Percentiles rank a stretch among this genome's conserved stretches.
These are phyloP conservation scores for Mycosarcoma maydis DNA, from an alignment of 1,284 basidiomycete species.

Conservation along the genomic window DNA sequence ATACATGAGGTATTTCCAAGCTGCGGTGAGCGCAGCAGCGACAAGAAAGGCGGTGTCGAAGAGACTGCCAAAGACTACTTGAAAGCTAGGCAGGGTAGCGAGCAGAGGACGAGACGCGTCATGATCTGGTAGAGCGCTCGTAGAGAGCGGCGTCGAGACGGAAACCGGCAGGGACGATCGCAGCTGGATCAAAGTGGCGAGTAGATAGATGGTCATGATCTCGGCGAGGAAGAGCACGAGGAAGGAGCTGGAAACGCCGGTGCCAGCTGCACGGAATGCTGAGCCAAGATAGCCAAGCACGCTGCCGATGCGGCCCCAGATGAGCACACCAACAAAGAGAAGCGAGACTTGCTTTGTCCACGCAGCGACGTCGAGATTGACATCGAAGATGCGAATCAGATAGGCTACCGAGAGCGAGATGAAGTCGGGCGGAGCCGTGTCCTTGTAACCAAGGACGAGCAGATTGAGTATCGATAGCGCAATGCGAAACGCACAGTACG, in stretches of 20 bases:
- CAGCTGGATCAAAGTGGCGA: constrained; percentile 69
- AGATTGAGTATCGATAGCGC: constrained; percentile 45
- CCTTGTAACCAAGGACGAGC: constrained; percentile 46
- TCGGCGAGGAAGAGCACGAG: constrained; percentile 68
- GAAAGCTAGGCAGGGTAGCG: constrained; percentile 68
- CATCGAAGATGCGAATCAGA: constrained; percentile 62
- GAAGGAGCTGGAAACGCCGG: constrained; percentile 67
- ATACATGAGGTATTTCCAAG: constrained; percentile 33
- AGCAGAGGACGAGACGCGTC: constrained; percentile 54
- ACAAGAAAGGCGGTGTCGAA: constrained; percentile 68
- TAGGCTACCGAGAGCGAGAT: constrained; percentile 65
- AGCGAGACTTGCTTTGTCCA: constrained; percentile 68
- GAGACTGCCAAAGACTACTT: constrained; percentile 67
- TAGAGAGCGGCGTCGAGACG: constrained; percentile 2
- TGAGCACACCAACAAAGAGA: constrained; percentile 67
- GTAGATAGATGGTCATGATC: constrained; percentile 68
- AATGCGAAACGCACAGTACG: constrained; percentile 66
- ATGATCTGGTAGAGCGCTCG: background rate
- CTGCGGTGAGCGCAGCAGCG: constrained; percentile 57
- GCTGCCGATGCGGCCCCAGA: constrained; percentile 67
- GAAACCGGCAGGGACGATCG: constrained; percentile 59
- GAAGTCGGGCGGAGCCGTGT: constrained; percentile 62
- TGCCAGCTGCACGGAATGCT: constrained; percentile 66
- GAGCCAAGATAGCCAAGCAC: constrained; percentile 67
- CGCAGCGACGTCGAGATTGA: constrained; percentile 66